Percentiles rank a stretch among this genome's conserved stretches.
These are phyloP conservation scores for Ogataea pignaliae DNA, from an alignment of 805 yeast species.

Conservation along the genomic window DNA sequence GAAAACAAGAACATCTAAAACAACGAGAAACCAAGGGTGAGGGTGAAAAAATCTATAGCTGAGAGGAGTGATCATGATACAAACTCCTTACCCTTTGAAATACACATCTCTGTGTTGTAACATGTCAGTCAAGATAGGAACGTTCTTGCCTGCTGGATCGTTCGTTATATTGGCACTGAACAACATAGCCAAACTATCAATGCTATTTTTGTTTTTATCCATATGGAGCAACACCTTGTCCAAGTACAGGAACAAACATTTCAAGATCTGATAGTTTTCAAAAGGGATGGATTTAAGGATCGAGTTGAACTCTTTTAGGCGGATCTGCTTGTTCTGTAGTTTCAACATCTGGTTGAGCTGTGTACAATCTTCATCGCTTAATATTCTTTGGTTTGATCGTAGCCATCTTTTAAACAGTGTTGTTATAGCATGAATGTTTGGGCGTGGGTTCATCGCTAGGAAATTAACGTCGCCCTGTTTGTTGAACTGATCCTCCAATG, in stretches of 20 bases:
- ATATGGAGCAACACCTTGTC: constrained; percentile 52
- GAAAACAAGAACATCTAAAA: too few species aligned
- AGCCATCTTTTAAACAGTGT: constrained; percentile 77
- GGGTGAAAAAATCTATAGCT: neutral
- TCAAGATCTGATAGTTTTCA: constrained; percentile 51
- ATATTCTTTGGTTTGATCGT: constrained; percentile 39
- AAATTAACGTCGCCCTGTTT: constrained; percentile 13
- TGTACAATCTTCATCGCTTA: constrained; percentile 10
- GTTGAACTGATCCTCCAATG: constrained; percentile 12
- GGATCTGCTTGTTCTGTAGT: constrained; percentile 43
- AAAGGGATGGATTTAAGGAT: constrained; percentile 41
- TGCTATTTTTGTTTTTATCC: constrained; percentile 69
- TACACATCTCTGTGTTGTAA: constrained; percentile 10
- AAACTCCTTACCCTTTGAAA: constrained; percentile 1
- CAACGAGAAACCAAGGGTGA: neutral
- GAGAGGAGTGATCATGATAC: neutral
- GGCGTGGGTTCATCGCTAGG: constrained; percentile 16
- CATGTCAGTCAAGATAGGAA: constrained; percentile 12
- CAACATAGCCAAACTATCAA: constrained; percentile 47
- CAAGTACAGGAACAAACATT: constrained; percentile 57
- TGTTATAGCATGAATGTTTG: constrained; percentile 76
- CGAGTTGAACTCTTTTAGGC: constrained; percentile 10
- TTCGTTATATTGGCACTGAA: constrained; percentile 21
- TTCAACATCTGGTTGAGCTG: constrained; percentile 39
- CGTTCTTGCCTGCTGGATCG: constrained; percentile 13